phyloP scores from a whole-genome alignment of 805 yeast species.

The Kodamaea kakaduensis region DNA sequence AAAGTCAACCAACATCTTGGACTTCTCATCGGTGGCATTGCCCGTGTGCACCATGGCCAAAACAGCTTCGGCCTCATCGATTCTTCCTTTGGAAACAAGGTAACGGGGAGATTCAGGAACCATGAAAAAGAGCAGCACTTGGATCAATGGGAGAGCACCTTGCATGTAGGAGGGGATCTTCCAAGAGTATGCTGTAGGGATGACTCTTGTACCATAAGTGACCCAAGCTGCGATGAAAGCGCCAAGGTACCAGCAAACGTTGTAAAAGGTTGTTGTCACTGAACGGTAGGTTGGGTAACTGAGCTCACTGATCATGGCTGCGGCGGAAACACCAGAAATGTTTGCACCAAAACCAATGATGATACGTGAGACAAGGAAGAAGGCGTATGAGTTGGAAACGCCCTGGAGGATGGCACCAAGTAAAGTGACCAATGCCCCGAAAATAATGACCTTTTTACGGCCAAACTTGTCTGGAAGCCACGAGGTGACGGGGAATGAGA shows the following conservation, averaged over 20 bases:
- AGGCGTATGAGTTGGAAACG: constrained; percentile 29
- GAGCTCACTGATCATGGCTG: constrained; percentile 48
- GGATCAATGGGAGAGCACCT: constrained; percentile 45
- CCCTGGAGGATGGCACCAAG: constrained; percentile 39
- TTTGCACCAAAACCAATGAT: constrained; percentile 46
- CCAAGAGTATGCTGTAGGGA: constrained; percentile 41
- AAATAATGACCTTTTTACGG: constrained; percentile 28
- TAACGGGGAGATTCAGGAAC: constrained; percentile 41
- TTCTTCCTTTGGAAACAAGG: constrained; percentile 20
- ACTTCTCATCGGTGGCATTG: constrained; percentile 24
- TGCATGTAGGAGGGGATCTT: constrained; percentile 53
- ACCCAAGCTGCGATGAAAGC: constrained; percentile 52
- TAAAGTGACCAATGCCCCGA: constrained; percentile 24
- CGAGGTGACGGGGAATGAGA: constrained; percentile 27
- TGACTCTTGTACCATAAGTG: constrained; percentile 42
- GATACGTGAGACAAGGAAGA: constrained; percentile 44
- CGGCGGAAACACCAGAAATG: constrained; percentile 41
- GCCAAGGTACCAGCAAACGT: constrained; percentile 51
- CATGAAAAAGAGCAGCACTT: constrained; percentile 28
- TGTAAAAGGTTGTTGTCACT: constrained; percentile 34
- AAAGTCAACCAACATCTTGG: constrained; percentile 18
- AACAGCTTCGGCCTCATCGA: constrained; percentile 23
- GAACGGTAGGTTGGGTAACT: constrained; percentile 40
- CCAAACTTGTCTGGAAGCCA: constrained; percentile 36
- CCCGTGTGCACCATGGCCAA: constrained; percentile 41